phyloP scores from a whole-genome alignment of 2,329 filamentous ascomycete genomes.

The Lomentospora prolificans region DNA sequence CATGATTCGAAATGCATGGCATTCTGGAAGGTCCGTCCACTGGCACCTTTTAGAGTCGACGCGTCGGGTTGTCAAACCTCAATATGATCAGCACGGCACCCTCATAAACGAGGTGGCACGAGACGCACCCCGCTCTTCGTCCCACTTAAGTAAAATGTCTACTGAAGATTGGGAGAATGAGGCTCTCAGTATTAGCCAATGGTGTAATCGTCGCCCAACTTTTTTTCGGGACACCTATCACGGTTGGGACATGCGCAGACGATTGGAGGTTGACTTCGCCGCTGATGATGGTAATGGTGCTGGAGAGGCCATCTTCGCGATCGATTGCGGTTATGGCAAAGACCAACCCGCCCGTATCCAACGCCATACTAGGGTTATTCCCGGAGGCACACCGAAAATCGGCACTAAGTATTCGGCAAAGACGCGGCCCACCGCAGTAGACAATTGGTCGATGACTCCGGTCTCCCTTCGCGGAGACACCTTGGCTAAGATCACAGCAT shows the following conservation, averaged over 20 bases:
- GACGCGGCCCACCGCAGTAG: conserved; percentile 28
- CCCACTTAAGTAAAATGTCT: conserved; percentile 60
- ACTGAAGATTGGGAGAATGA: conserved; percentile 64
- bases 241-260: conserved; percentile 87
- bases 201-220: conserved; percentile 59
- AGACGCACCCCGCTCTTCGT: conserved; percentile 67
- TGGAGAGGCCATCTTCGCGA: conserved; percentile 67
- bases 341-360: conserved; percentile 32
- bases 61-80: conserved; percentile 38
- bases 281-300: conserved; percentile 65
- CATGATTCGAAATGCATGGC: conserved; percentile 62
- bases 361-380: conserved; percentile 31
- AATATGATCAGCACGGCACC: conserved; percentile 36
- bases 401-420: neutral
- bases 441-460: conserved; percentile 56
- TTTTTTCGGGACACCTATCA: conserved; percentile 70
- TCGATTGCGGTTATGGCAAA: conserved; percentile 62
- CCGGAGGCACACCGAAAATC: neutral
- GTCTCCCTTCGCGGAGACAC: neutral
- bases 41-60: conserved; percentile 78
- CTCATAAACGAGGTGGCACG: conserved; percentile 60
- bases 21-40: conserved; percentile 63
- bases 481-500: conserved; percentile 61
- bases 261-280: conserved; percentile 80
- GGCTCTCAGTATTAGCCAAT: conserved; percentile 72